A percentile compares a stretch with the other conserved stretches of the same genome.
These are phyloP conservation scores for Termitomyces sp. DNA, from an alignment of 768 basidiomycete species.

Conservation along the genomic window DNA sequence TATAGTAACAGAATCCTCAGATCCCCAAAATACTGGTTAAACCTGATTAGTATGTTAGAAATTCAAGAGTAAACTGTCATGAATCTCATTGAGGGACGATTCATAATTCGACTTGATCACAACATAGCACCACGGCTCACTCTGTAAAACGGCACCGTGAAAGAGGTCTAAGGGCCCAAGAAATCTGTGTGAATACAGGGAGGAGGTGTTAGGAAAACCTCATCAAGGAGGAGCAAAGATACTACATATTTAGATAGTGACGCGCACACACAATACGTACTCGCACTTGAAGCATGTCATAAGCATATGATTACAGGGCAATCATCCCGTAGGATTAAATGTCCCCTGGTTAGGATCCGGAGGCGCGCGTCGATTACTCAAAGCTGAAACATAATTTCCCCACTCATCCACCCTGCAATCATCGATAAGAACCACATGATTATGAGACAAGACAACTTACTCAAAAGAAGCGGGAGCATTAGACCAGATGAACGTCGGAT, in stretches of 20 bases:
- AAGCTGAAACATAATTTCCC: slow-evolving; percentile 32
- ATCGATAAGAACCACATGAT: background rate
- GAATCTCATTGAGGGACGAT: background rate
- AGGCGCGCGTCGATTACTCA: slow-evolving; percentile 16
- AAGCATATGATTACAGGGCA: background rate
- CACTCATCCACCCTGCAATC: slow-evolving; percentile 34
- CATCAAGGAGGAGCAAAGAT: background rate
- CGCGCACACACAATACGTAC: background rate
- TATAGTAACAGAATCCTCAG: background rate
- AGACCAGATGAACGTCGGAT: slow-evolving; percentile 59
- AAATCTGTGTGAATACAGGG: background rate
- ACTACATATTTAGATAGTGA: background rate
- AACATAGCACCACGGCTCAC: background rate
- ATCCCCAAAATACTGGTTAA: background rate
- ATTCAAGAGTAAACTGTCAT: background rate
- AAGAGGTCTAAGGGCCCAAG: background rate
- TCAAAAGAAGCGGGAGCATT: slow-evolving; percentile 54
- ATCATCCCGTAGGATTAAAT: slow-evolving; percentile 1
- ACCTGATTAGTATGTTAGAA: background rate
- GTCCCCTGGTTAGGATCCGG: background rate
- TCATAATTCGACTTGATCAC: background rate
- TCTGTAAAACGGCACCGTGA: background rate
- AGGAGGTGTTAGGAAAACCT: background rate
- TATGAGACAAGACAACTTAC: slow-evolving; percentile 30
- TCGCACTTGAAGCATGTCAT: background rate